These are phyloP conservation scores for Cryptococcus sp. DNA, from an alignment of 1,284 basidiomycete species.

Conservation along the genomic window DNA sequence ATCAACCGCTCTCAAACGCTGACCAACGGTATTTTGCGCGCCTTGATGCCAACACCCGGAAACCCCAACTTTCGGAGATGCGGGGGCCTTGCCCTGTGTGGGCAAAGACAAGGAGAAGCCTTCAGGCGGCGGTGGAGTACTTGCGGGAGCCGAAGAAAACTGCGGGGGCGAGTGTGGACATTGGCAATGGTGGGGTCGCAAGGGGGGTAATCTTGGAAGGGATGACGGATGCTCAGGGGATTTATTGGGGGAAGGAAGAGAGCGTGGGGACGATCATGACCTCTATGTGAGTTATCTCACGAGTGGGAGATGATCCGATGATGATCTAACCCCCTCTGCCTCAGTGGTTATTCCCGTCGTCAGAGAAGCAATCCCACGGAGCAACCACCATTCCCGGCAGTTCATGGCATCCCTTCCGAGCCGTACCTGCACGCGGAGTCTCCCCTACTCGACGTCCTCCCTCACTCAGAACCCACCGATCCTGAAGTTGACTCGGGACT, in stretches of 20 bases:
- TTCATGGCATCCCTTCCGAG: background rate
- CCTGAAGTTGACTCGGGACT: no score
- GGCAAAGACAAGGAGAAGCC: conserved; percentile 33
- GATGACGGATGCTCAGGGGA: conserved; percentile 14
- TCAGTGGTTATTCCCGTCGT: conserved; percentile 15
- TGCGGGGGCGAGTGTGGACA: conserved; percentile 37
- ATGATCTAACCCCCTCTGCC: background rate
- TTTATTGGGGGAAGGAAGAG: conserved; percentile 33
- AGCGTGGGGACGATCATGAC: conserved; percentile 35
- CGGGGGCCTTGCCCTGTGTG: conserved; percentile 37
- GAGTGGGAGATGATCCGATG: background rate
- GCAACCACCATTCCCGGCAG: background rate
- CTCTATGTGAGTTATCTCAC: conserved; percentile 27
- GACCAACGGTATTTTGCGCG: conserved; percentile 27
- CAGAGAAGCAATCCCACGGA: conserved; percentile 1
- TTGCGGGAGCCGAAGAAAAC: conserved; percentile 32
- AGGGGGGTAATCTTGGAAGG: conserved; percentile 45
- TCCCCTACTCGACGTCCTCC: conserved; percentile 14
- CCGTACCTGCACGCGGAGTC: background rate
- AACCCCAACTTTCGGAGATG: conserved; percentile 22
- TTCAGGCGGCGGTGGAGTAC: conserved; percentile 33
- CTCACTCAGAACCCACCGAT: conserved; percentile 1
- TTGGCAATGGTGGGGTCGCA: conserved; percentile 38
- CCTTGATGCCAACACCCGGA: conserved; percentile 23
- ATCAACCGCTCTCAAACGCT: conserved; percentile 9